Conservation (phyloP, 2,329 filamentous ascomycete species). For the Penicillium sp. region DNA sequence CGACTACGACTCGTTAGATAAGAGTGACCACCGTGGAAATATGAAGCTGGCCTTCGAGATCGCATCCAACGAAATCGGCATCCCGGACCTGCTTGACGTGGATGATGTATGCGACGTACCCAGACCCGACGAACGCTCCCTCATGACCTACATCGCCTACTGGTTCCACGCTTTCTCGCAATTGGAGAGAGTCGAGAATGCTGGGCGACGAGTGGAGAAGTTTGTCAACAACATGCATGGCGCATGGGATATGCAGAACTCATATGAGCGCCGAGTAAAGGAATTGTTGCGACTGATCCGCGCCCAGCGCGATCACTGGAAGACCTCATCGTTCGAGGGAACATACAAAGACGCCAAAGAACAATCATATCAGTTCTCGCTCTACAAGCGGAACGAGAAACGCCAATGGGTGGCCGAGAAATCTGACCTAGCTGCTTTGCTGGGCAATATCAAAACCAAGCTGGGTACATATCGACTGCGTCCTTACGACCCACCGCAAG, state of each 20-base stretch:
- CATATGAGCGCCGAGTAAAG: conserved; percentile 87
- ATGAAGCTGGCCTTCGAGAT: conserved; percentile 99
- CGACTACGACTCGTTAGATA: conserved; percentile 92
- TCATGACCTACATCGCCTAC: conserved; percentile 99
- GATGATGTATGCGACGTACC: conserved; percentile 97
- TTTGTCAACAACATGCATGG: conserved; percentile 99
- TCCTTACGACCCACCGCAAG: conserved; percentile 84
- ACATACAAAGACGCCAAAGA: conserved; percentile 90
- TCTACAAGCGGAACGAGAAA: conserved; percentile 90
- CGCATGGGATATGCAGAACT: conserved; percentile 99
- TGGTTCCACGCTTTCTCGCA: conserved; percentile 99
- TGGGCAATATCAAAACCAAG: conserved; percentile 99
- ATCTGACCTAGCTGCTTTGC: conserved; percentile 84
- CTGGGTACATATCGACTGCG: conserved; percentile 89
- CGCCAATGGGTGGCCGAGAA: conserved; percentile 97
- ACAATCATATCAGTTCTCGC: conserved; percentile 76
- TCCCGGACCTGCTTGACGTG: conserved; percentile 91
- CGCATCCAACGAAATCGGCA: conserved; percentile 92
- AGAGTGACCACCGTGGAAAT: conserved; percentile 89
- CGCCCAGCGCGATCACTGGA: conserved; percentile 73
- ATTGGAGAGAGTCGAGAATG: conserved; percentile 98
- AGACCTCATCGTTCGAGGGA: conserved; percentile 78
- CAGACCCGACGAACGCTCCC: conserved; percentile 89
- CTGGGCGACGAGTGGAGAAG: conserved; percentile 92
- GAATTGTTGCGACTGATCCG: conserved; percentile 74